Base-by-base conservation (phyloP, 2,329 filamentous ascomycete species). In the Ophiocordyceps polyrhachis-furcata region DNA sequence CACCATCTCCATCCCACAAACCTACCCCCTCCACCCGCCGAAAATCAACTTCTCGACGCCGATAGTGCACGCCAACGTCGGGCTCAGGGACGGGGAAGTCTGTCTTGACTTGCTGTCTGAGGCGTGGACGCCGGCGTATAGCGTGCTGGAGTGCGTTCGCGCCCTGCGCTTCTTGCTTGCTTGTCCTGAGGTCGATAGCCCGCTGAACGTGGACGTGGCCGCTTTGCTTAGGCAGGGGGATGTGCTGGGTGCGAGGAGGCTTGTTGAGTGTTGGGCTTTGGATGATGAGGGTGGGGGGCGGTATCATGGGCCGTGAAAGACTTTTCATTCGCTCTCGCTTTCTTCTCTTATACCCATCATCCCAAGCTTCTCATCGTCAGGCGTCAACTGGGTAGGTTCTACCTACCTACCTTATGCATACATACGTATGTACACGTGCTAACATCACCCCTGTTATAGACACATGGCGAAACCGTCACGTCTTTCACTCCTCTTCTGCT, bases 71-170 rank as follows among this genome's bases (percentile, higher is more conserved):
- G 79, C 88, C 42, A 95, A 95, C 62, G 77, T 77, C 29, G 67
- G 69, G 44, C 67, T 74, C 49, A 54, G 71, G 52, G 87, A 77
- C 2, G 91, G 91, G 53, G 88, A 95, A 63, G 91, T 98, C 57
- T 98, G 91, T 61, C 76, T 96, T 25, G 91, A 95, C 58, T 71
- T 96, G 49, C 70, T 98, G 48, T 73, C 73, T 56, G 73, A 80
- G 45, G 73, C 73, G 17, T 96, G 89, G 89, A 82, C 83, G 47
- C 84, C 88, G 1, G 79, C 85, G 17, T 91, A 94, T 62, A 88
- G 81, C 38, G 72, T 96, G 19, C 73, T 81, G 32, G 75, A 81
- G 55, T 82, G 80, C 49, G 66, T 89, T 55, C 79, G 82, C 53
- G 77, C 77, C 42, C 73, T 89, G 50, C 74, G 82, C 51, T 73